These are phyloP conservation scores for Alternaria postmessia DNA, from an alignment of 2,329 filamentous ascomycete species.

Conservation along the genomic window DNA sequence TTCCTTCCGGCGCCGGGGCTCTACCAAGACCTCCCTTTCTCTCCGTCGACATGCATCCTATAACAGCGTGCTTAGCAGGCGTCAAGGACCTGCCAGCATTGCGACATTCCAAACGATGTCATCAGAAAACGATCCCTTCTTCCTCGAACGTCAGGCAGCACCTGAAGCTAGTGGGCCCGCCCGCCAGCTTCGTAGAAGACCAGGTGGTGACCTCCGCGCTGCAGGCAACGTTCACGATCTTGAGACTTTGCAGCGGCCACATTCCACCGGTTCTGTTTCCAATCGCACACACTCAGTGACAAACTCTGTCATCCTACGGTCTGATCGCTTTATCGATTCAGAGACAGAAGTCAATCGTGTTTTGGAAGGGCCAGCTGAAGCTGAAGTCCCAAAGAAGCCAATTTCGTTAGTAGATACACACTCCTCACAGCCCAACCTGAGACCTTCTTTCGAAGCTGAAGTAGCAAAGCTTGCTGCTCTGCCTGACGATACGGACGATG, in stretches of 20 bases:
- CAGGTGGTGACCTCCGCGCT: constrained; percentile 59
- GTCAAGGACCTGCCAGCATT: constrained; percentile 66
- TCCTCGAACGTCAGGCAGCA: constrained; percentile 44
- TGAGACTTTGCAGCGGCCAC: constrained; percentile 50
- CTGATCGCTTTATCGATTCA: constrained; percentile 39
- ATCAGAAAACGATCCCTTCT: constrained; percentile 52
- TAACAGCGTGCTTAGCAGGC: constrained; percentile 63
- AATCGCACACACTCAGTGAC: constrained; percentile 53
- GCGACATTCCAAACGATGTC: constrained; percentile 60
- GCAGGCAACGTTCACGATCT: constrained; percentile 58
- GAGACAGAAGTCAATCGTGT: constrained; percentile 17
- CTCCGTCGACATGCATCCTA: constrained; percentile 68
- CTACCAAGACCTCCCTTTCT: constrained; percentile 44
- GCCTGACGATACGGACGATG: constrained; percentile 77
- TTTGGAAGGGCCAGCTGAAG: constrained; percentile 18
- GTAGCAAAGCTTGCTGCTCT: constrained; percentile 87
- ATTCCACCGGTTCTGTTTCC: constrained; percentile 60
- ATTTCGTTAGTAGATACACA: constrained; percentile 59
- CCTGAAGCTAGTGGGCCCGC: constrained; percentile 32
- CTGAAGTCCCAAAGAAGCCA: constrained; percentile 34
- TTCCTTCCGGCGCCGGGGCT: constrained; percentile 46
- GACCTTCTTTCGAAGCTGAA: constrained; percentile 84
- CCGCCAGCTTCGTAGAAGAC: constrained; percentile 56
- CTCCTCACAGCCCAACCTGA: constrained; percentile 63
- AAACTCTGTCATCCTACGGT: constrained; percentile 49